Conservation (phyloP, 2,329 filamentous ascomycete genomes). For the Colletotrichum liaoningense region DNA sequence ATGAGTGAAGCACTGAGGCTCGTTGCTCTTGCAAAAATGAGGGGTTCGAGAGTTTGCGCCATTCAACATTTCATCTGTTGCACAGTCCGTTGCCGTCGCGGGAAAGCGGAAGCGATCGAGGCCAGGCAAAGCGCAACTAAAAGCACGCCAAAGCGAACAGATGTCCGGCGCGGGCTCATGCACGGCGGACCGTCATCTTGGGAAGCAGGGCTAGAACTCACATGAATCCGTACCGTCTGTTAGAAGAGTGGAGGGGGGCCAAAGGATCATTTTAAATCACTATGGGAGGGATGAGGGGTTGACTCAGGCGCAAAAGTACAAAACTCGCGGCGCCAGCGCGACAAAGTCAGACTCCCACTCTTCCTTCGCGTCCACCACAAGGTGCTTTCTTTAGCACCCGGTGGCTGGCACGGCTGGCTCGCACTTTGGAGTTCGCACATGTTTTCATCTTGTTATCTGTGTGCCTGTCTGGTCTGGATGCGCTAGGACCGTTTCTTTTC, state of each 20-base stretch:
- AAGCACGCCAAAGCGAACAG: constrained; percentile 6
- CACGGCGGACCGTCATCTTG: neutral
- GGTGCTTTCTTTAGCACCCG: neutral
- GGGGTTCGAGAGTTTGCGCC: neutral
- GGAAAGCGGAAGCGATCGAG: constrained; percentile 20
- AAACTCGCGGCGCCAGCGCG: constrained; percentile 26
- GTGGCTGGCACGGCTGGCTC: constrained; percentile 24
- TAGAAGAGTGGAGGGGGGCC: neutral
- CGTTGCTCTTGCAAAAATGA: neutral
- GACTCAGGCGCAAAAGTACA: neutral
- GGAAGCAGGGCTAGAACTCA: neutral
- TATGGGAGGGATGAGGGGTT: neutral
- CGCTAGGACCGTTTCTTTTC: constrained; percentile 8
- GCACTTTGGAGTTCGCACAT: constrained; percentile 7
- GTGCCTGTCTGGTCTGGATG: neutral
- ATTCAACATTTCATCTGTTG: neutral
- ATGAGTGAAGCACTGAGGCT: neutral
- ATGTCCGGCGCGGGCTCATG: neutral
- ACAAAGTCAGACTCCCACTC: neutral
- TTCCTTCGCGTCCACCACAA: constrained; percentile 19
- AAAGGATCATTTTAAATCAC: neutral
- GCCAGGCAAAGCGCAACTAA: neutral
- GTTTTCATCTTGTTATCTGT: neutral
- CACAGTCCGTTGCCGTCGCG: neutral
- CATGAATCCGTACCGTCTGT: neutral